Base-by-base conservation (phyloP, 192 early-diverging fungal genomes). In the Dimargaris cristalligena region DNA sequence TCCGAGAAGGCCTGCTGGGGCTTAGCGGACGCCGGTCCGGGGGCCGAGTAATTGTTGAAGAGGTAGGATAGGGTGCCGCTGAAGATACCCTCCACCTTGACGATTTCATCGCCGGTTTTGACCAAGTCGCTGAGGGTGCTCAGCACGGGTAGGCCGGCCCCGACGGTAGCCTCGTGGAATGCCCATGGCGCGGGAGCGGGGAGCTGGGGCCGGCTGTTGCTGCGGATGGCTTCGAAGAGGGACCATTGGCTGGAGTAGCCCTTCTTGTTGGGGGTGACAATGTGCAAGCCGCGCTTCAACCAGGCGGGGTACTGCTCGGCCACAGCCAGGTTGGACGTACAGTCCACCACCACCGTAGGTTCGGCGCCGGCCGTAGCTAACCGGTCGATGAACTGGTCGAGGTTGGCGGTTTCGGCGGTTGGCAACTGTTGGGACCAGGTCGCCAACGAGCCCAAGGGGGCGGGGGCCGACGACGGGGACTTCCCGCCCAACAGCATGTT, bases 201-300 rank as follows among this genome's bases (percentile, higher is more conserved):
- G 20, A 73, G 73, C 30, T 70, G 71, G 2, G 73, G 73, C 22
- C 64, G 58, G 25, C 35, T 38, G 22, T 55, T 47, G 2, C 29
- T 54, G 33, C 55, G 50, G 63, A 96, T 95, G 56, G 76, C 76
- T 34, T 79, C 75, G 72, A 81, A 99, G 20, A 94, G 72, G 14
- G 59, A 60, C 30, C 82, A 41, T 34, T 81, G 67, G 38, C 86
- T 81, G 18, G 90, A 91, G 65, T 97, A 99, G 10, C 69, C 92
- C 76, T 95, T 95, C 74, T 99, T 99, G 85, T 99, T 99, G 44
- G 95, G 95, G 2, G 95, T 97, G 34, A 95, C 91, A 18, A 99
- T 69, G 63, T 86, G 83, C 46, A 94, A 67, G 28, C 93, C 91
- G 57, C 63, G 67, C 38, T 71, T 56, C 33, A 97, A 71, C 87